Conservation (phyloP, 1,139 yeast genomes). For the Geotrichum macrosporum region DNA sequence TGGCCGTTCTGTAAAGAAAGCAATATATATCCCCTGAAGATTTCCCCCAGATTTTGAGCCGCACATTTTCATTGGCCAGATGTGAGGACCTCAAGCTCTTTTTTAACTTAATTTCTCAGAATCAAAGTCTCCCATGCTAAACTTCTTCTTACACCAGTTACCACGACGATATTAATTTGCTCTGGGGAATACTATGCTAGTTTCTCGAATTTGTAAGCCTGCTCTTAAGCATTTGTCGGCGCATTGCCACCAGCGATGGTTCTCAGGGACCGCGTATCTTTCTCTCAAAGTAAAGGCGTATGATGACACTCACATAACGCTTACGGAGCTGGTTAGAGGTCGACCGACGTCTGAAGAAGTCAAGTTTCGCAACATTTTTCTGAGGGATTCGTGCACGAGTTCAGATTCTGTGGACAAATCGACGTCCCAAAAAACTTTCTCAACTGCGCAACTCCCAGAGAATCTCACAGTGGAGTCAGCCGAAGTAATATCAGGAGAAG, state of each 20-base stretch:
- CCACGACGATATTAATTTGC: no score
- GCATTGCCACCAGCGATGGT: slow-evolving; percentile 4
- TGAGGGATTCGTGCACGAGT: slow-evolving; percentile 61
- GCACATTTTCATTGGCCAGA: background rate
- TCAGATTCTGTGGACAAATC: slow-evolving; percentile 50
- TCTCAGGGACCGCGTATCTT: background rate
- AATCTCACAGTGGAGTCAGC: slow-evolving; percentile 35
- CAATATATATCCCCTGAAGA: no score
- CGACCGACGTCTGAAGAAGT: slow-evolving; percentile 29
- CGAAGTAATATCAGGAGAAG: slow-evolving; percentile 30
- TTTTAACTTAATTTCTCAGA: no score
- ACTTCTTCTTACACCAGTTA: no score
- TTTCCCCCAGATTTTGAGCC: no score
- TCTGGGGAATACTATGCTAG: no score
- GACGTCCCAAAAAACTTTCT: slow-evolving; percentile 61
- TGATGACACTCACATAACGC: slow-evolving; percentile 9
- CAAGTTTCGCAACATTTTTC: slow-evolving; percentile 51
- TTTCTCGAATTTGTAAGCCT: no score
- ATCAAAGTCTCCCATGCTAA: no score
- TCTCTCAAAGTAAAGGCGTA: slow-evolving; percentile 1
- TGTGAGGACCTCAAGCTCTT: no score
- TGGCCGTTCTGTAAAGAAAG: no score
- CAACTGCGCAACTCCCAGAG: slow-evolving; percentile 50
- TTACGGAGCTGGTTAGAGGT: slow-evolving; percentile 5
- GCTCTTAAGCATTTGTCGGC: no score